phyloP scores from a whole-genome alignment of 108 stramenopile genomes.

The Skeletonema menzelii region DNA sequence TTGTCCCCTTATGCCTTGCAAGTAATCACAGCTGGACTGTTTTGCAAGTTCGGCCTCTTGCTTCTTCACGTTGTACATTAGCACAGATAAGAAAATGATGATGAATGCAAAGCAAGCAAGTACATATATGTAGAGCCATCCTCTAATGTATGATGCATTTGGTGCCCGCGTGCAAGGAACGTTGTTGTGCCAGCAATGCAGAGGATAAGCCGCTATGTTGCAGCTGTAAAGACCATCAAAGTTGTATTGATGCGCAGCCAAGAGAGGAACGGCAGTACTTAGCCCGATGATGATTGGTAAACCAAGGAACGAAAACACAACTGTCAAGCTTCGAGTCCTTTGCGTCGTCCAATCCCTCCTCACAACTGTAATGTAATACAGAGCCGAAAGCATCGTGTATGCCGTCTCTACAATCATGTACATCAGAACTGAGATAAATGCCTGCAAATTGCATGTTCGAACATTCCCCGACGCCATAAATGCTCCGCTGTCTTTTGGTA shows the following conservation, averaged over 20 bases:
- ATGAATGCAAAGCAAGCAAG: neutral
- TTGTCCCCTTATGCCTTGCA: neutral
- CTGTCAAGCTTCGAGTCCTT: conserved; percentile 5
- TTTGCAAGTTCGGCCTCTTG: neutral
- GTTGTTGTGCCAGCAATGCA: neutral
- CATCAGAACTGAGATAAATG: neutral
- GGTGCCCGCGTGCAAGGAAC: neutral
- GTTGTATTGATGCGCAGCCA: neutral
- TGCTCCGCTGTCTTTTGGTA: neutral
- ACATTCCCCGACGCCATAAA: neutral
- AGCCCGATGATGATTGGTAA: conserved; percentile 8
- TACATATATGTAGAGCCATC: neutral
- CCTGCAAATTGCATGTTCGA: conserved; percentile 3
- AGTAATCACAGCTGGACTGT: neutral
- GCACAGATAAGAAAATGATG: neutral
- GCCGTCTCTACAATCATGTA: neutral
- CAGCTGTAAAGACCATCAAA: conserved; percentile 3
- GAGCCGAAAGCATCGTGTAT: conserved; percentile 1
- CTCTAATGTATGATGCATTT: neutral
- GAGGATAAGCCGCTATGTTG: neutral
- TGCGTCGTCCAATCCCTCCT: neutral
- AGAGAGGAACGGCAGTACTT: neutral
- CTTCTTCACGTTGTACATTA: neutral
- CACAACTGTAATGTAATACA: conserved; percentile 3
- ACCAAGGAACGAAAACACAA: neutral